phyloP scores from a whole-genome alignment of 371 early-diverging fungal genomes.

The Mortierella sp. region DNA sequence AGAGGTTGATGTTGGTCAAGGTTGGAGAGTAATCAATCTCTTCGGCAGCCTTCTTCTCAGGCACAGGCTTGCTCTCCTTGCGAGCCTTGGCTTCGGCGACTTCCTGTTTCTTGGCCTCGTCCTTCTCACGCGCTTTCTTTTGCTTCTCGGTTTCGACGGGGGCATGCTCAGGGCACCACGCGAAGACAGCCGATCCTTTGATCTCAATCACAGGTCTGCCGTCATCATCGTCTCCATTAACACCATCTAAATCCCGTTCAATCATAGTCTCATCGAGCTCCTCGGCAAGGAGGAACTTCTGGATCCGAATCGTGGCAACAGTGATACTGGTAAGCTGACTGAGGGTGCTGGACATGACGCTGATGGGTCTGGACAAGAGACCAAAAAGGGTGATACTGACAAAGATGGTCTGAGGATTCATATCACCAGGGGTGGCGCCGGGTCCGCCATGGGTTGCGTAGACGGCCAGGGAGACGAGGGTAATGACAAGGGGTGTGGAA shows the following conservation, averaged over 20 bases:
- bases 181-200: slow-evolving; percentile 26
- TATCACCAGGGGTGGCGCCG: slow-evolving; percentile 24
- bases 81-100: slow-evolving; percentile 10
- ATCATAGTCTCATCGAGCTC: slow-evolving; percentile 61
- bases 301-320: slow-evolving; percentile 63
- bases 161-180: slow-evolving; percentile 36
- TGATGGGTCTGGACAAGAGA: slow-evolving; percentile 31
- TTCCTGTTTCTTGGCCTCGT: slow-evolving; percentile 30
- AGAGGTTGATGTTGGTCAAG: slow-evolving; percentile 29
- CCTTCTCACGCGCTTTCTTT: slow-evolving; percentile 27
- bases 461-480: slow-evolving; percentile 35
- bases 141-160: slow-evolving; percentile 38
- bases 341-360: slow-evolving; percentile 29
- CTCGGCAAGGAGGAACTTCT: slow-evolving; percentile 70
- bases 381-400: slow-evolving; percentile 46
- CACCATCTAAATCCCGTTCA: slow-evolving; percentile 13
- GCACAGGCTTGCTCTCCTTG: slow-evolving; percentile 28
- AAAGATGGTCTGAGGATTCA: slow-evolving; percentile 37
- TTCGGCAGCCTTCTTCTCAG: slow-evolving; percentile 13
- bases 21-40: slow-evolving; percentile 23
- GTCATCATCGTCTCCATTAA: background rate
- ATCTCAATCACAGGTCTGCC: slow-evolving; percentile 28
- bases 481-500: slow-evolving; percentile 61
- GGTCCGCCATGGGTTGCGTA: slow-evolving; percentile 38
- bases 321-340: slow-evolving; percentile 27